These are phyloP conservation scores for Fusarium nisikadoi DNA, from an alignment of 2,329 filamentous ascomycete genomes.

Conservation along the genomic window DNA sequence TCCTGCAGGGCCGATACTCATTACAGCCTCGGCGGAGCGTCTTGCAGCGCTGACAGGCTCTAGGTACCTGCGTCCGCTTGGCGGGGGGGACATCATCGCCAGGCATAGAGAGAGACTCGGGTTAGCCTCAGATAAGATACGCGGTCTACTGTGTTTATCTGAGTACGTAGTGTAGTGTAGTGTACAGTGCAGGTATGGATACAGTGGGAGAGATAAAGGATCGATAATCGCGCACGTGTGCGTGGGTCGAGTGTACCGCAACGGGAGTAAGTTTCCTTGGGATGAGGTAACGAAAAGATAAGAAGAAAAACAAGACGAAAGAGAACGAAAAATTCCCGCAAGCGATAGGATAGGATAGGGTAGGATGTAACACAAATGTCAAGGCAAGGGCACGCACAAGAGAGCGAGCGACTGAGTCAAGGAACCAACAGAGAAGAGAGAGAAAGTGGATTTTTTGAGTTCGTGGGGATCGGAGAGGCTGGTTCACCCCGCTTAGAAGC, in stretches of 20 bases:
- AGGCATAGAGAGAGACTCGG: not conserved
- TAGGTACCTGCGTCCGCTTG: constrained; percentile 56
- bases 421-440: not conserved
- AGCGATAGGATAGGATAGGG: not conserved
- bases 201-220: not conserved
- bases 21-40: constrained; percentile 56
- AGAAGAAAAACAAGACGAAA: constrained; percentile 11
- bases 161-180: not conserved
- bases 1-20: constrained; percentile 56
- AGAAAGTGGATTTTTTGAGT: not conserved
- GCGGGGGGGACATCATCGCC: constrained; percentile 27
- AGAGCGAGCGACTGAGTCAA: not conserved
- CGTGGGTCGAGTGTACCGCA: not conserved
- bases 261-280: not conserved
- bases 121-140: constrained; percentile 4
- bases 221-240: constrained; percentile 32
- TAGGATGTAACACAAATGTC: not conserved
- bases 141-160: not conserved
- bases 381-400: not conserved
- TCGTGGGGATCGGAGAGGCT: constrained; percentile 4
- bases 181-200: not conserved
- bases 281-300: constrained; percentile 27
- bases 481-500: constrained; percentile 8
- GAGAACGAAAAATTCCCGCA: not conserved
- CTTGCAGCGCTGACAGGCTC: constrained; percentile 57